Percentiles rank a stretch among this genome's conserved stretches.
Conservation (phyloP, 2,329 filamentous ascomycete genomes). For the Exophiala aquamarina region DNA sequence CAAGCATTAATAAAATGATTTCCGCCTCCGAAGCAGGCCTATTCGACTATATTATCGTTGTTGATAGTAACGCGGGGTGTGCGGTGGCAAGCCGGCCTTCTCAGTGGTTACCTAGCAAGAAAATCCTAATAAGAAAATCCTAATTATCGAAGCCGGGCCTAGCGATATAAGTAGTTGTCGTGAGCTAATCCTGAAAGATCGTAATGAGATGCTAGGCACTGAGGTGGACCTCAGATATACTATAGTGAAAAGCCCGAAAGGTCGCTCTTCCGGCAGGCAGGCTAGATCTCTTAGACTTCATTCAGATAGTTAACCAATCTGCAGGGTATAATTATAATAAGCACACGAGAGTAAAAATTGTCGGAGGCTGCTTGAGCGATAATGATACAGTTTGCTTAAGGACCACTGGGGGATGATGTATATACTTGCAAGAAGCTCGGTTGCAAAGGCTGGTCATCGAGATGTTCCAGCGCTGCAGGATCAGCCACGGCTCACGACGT, state of each 20-base stretch:
- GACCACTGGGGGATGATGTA: background rate
- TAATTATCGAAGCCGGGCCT: constrained; percentile 46
- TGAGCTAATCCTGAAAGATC: background rate
- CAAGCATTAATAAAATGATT: background rate
- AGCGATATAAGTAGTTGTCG: constrained; percentile 24
- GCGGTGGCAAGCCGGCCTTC: constrained; percentile 47
- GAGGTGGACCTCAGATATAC: background rate
- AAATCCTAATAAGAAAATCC: constrained; percentile 46
- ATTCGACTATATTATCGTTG: constrained; percentile 43
- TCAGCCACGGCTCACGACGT: background rate
- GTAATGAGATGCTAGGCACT: background rate
- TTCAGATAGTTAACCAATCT: background rate
- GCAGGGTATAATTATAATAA: background rate
- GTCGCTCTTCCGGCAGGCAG: background rate
- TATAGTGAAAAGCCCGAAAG: background rate
- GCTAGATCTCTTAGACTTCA: background rate
- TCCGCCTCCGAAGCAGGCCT: background rate
- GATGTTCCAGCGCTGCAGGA: background rate
- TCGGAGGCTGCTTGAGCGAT: background rate
- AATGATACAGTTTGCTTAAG: background rate
- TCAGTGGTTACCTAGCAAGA: constrained; percentile 30
- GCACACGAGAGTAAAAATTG: background rate
- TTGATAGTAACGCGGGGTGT: constrained; percentile 57
- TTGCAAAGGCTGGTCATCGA: background rate
- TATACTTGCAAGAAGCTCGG: background rate